Evolutionary conservation across 306 rosid genomes (phyloP).

Genomic region (Cercis canadensis): DNA sequence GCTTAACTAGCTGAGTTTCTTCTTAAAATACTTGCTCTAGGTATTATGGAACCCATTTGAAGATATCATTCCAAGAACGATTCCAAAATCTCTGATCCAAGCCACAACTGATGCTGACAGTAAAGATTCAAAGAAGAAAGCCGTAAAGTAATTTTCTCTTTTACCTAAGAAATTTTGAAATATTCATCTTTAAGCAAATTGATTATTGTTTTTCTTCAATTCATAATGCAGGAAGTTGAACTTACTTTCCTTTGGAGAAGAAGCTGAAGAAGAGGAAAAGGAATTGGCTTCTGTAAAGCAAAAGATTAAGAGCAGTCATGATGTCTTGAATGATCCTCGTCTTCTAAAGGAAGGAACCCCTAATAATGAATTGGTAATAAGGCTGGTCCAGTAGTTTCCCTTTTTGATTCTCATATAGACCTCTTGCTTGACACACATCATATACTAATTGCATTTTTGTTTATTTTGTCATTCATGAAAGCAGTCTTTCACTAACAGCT

Average conservation of each 20-base stretch:
- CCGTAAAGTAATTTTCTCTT: conserved; percentile 68
- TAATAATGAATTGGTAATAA: conserved; percentile 59
- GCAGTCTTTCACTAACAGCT: not conserved
- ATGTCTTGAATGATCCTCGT: conserved; percentile 96
- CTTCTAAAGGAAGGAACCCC: conserved; percentile 70
- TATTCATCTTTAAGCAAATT: conserved; percentile 2
- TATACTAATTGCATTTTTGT: conserved; percentile 1
- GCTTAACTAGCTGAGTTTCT: conserved; percentile 31
- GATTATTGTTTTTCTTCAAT: conserved; percentile 27
- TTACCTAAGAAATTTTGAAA: conserved; percentile 9
- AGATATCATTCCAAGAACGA: conserved; percentile 79
- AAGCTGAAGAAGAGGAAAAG: conserved; percentile 95
- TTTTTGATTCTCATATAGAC: conserved; percentile 25
- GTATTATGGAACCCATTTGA: conserved; percentile 95
- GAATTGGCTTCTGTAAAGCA: conserved; percentile 76
- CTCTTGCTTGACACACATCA: conserved; percentile 30
- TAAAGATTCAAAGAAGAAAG: conserved; percentile 75
- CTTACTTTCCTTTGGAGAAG: conserved; percentile 96
- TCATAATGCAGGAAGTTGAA: conserved; percentile 68
- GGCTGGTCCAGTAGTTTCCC: conserved; percentile 15
- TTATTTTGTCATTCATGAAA: conserved; percentile 14
- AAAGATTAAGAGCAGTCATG: conserved; percentile 96
- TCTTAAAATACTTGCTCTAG: conserved; percentile 46
- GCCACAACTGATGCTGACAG: conserved; percentile 53
- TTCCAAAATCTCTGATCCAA: conserved; percentile 43